Evolutionary conservation across 805 yeast genomes (phyloP), one percentile per base, ranked within the genome.

Genomic region (Phaffomyces antillensis): DNA sequence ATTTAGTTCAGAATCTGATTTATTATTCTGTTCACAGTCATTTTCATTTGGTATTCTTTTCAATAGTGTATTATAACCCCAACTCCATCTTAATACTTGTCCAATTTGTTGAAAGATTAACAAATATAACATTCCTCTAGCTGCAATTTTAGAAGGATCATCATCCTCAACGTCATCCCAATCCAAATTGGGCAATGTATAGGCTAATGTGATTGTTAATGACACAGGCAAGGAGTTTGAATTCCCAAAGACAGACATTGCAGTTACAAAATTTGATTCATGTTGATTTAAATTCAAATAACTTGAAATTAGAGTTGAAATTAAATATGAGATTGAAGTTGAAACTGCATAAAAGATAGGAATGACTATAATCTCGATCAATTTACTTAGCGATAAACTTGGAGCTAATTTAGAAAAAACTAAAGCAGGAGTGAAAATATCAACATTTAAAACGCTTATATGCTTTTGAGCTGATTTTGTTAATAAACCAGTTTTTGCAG

Each of bases 201-300:
- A 82, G 2, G 90, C 81, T 51, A 85, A 68, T 1, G 95, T 83
- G 45, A 93, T 68, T 1, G 93, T 85, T 52, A 93, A 72, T 0
- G 96, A 88, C 2, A 91, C 98, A 0, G 99, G 98, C 45, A 91
- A 74, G 11, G 96, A 86, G 69, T 91, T 91, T 37, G 96, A 87
- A 66, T 91, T 93, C 43, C 97, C 98, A 66, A 91, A 91, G 7
- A 90, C 96, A 3, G 93, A 88, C 95, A 93, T 93, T 3, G 96
- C 98, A 20, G 95, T 84, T 41, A 93, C 96, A 57, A 87, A 91
- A 66, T 91, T 90, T 4, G 86, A 60, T 65, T 93, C 97, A 13
- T 86, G 78, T 40, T 69, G 76, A 55, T 85, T 85, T 55, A 93
- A 67, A 8, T 65, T 57, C 50, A 89, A 61, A 37, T 79, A 51